A percentile compares a stretch with the other conserved stretches of the same genome.
Evolutionary conservation across 768 basidiomycete genomes (phyloP).

Genomic region (Tylopilus balloui): DNA sequence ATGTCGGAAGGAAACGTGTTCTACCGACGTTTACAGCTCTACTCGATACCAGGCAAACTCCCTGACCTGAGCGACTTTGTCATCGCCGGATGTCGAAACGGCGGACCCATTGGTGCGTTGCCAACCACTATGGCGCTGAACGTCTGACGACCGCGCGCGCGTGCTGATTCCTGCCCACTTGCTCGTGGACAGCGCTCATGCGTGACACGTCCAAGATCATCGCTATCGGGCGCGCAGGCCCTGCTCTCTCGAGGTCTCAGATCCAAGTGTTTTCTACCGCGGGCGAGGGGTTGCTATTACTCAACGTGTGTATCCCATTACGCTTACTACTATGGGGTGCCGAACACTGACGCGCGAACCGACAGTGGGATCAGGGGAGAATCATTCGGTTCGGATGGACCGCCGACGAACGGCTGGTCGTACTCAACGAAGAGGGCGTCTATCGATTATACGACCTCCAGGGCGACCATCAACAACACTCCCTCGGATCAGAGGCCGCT

Average conservation of each 20-base stretch:
- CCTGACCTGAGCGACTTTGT: slow-evolving; percentile 77
- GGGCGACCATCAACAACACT: slow-evolving; percentile 80
- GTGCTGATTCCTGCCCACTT: background rate
- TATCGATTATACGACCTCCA: slow-evolving; percentile 89
- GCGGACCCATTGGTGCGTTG: slow-evolving; percentile 79
- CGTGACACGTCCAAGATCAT: slow-evolving; percentile 79
- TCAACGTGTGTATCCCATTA: slow-evolving; percentile 59
- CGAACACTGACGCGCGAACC: slow-evolving; percentile 14
- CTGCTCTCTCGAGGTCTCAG: slow-evolving; percentile 67
- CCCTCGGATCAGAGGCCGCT: slow-evolving; percentile 75
- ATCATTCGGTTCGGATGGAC: slow-evolving; percentile 85
- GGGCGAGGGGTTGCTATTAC: slow-evolving; percentile 62
- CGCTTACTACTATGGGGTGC: background rate
- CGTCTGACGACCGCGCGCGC: slow-evolving; percentile 1
- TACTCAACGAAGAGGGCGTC: slow-evolving; percentile 87
- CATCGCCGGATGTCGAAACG: slow-evolving; percentile 76
- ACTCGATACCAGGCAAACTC: slow-evolving; percentile 74
- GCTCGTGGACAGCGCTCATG: slow-evolving; percentile 63
- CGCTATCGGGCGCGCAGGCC: slow-evolving; percentile 55
- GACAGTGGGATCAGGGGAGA: slow-evolving; percentile 86
- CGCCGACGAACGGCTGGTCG: slow-evolving; percentile 70
- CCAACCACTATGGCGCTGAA: background rate
- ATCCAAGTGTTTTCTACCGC: slow-evolving; percentile 86
- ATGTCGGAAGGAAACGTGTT: slow-evolving; percentile 86
- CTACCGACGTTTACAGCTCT: slow-evolving; percentile 81